Percentiles rank a stretch among this genome's conserved stretches.
These are phyloP conservation scores for Canavalia gladiata DNA, from an alignment of 306 rosid genomes.

Conservation along the genomic window DNA sequence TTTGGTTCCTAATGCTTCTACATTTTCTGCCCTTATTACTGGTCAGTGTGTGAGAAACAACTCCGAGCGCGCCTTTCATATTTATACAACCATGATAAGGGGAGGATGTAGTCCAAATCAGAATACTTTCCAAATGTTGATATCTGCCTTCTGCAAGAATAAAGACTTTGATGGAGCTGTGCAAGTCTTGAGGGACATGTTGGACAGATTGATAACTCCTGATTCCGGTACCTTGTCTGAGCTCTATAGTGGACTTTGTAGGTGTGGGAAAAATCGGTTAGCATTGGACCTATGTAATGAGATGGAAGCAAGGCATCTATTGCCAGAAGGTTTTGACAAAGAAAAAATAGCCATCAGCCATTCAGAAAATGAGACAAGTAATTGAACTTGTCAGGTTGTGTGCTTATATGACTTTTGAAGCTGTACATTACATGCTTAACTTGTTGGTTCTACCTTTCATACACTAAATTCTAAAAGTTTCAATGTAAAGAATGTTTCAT, in stretches of 20 bases:
- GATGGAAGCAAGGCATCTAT: slow-evolving; percentile 55
- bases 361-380: slow-evolving; percentile 42
- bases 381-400: slow-evolving; percentile 40
- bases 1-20: slow-evolving; percentile 73
- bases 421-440: slow-evolving; percentile 32
- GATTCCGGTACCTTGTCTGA: slow-evolving; percentile 62
- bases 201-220: slow-evolving; percentile 60
- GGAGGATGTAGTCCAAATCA: slow-evolving; percentile 68
- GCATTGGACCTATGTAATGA: slow-evolving; percentile 58
- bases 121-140: slow-evolving; percentile 62
- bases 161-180: slow-evolving; percentile 84
- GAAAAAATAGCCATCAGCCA: slow-evolving; percentile 32
- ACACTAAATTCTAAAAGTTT: background rate
- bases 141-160: slow-evolving; percentile 65
- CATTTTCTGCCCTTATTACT: slow-evolving; percentile 77
- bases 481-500: slow-evolving; percentile 33
- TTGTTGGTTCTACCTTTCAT: slow-evolving; percentile 11
- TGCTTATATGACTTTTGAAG: background rate
- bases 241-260: slow-evolving; percentile 64
- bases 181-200: slow-evolving; percentile 74
- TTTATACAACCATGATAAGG: slow-evolving; percentile 81
- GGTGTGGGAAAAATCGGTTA: slow-evolving; percentile 55
- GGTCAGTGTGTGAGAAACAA: slow-evolving; percentile 75
- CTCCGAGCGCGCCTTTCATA: slow-evolving; percentile 70
- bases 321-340: slow-evolving; percentile 61